Base-by-base conservation (phyloP, 768 basidiomycete genomes). In the Naganishia onofrii region DNA sequence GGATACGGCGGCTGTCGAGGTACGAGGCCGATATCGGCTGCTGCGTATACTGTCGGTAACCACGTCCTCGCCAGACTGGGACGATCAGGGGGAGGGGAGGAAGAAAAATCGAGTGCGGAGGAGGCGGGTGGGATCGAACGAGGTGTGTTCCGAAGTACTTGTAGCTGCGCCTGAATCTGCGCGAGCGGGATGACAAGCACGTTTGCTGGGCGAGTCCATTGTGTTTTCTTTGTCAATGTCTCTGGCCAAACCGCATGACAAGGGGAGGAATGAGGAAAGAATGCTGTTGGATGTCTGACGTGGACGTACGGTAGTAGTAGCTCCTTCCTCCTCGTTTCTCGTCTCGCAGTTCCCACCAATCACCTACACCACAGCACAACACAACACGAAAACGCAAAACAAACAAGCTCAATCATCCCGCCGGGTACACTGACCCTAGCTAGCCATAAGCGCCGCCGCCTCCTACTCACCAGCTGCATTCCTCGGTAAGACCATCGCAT, bases 121-220 rank as follows among this genome's bases (percentile, higher is more conserved):
- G 42, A 8, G 7, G 2, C 9, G 42, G 42, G 42, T 42, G 48
- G 48, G n/a, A 51, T 51, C 12, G 48, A 51, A 13, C 48, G 48
- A 21, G 48, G 48, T 8, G 48, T 51, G 12, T 51, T 26, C n/a
- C 48, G 12, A 12, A 51, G 48, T n/a, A 26, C 48, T 51, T 51
- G 48, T 3, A 51, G 48, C n/a, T 51, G 48, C 23, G 48, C 23
- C 12, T 51, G 48, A 12, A 51, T 51, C 23, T 51, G 48, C 13
- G 48, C 89, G 64, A 97, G 83, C 42, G 93, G 93, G 71, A 97
- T 95, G 34, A 97, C 89, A 78, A 96, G 93, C 38, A 88, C 90
- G 28, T 84, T 81, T 0, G 67, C 69, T 13, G 93, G 93, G n/a
- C 89, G 86, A 70, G 91, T 91, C 93, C 93, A 97, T 42, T 91